Percentiles rank a stretch among this genome's conserved stretches.
Conservation (phyloP, 169 alveolate species). For the Plasmodium knowlesi region DNA sequence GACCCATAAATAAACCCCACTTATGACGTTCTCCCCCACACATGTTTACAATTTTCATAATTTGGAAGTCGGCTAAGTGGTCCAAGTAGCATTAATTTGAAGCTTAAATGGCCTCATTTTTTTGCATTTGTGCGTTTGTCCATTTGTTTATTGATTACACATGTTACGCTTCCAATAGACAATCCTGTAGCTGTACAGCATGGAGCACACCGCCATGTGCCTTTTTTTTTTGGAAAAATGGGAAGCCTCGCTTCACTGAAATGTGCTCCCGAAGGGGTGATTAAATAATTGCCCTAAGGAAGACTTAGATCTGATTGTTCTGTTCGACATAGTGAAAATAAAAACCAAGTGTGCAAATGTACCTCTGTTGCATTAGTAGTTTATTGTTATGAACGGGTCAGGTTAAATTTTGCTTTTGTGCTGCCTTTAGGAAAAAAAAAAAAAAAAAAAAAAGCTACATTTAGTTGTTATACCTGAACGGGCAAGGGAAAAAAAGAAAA, state of each 20-base stretch:
- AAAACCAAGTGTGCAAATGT: constrained; percentile 18
- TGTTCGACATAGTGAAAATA: neutral
- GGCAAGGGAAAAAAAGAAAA: constrained; percentile 10
- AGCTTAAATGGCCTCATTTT: neutral
- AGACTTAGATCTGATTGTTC: neutral
- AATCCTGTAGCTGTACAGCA: neutral
- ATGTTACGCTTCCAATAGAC: neutral
- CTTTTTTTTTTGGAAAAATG: neutral
- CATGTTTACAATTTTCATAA: neutral
- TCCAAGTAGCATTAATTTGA: neutral
- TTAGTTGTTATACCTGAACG: constrained; percentile 7
- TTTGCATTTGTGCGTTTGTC: neutral
- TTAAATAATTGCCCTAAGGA: neutral
- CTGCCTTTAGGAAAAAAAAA: neutral
- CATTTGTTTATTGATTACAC: neutral
- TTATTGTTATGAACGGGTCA: constrained; percentile 7
- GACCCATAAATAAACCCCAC: neutral
- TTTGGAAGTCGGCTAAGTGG: neutral
- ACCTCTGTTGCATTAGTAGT: neutral
- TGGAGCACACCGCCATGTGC: neutral
- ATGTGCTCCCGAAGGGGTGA: neutral
- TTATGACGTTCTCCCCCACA: neutral
- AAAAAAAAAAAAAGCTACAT: neutral
- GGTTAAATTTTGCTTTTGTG: neutral
- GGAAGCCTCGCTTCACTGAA: neutral